These are phyloP conservation scores for Stylonectria norvegica DNA, from an alignment of 2,329 filamentous ascomycete species.

Conservation along the genomic window DNA sequence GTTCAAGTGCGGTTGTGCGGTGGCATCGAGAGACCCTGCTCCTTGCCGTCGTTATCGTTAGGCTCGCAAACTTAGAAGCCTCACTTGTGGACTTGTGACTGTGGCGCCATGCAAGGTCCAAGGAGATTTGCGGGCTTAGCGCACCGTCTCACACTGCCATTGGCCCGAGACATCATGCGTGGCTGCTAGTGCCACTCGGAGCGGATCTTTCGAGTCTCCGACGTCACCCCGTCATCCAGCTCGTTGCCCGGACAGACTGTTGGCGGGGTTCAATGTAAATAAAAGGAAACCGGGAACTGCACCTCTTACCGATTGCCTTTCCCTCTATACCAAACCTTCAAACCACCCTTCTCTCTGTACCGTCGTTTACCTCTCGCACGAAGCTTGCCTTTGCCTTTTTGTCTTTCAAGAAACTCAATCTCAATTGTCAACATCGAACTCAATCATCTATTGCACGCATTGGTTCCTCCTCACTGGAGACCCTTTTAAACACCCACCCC, in stretches of 20 bases:
- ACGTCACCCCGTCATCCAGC: constrained; percentile 10
- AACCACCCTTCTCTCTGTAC: constrained; percentile 4
- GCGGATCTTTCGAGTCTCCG: constrained; percentile 19
- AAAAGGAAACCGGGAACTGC: constrained; percentile 36
- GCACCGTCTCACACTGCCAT: neutral
- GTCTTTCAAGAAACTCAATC: constrained; percentile 6
- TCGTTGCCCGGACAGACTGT: constrained; percentile 36
- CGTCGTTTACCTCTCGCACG: no score
- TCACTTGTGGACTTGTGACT: constrained; percentile 2
- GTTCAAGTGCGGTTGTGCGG: neutral
- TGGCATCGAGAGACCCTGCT: neutral
- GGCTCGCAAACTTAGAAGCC: neutral
- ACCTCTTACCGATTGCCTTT: constrained; percentile 14
- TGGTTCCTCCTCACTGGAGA: no score
- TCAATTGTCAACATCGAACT: no score
- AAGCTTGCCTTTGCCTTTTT: constrained; percentile 2
- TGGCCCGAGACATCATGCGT: neutral
- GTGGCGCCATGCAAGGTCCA: constrained; percentile 14
- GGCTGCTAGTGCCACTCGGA: constrained; percentile 8
- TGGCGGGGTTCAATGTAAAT: constrained; percentile 43
- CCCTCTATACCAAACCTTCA: constrained; percentile 26
- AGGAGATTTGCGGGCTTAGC: constrained; percentile 4
- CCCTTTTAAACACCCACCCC: constrained; percentile 4
- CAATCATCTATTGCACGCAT: no score
- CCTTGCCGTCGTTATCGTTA: neutral